These are phyloP conservation scores for Medicago ruthenica DNA, from an alignment of 306 rosid genomes.

Conservation along the genomic window DNA sequence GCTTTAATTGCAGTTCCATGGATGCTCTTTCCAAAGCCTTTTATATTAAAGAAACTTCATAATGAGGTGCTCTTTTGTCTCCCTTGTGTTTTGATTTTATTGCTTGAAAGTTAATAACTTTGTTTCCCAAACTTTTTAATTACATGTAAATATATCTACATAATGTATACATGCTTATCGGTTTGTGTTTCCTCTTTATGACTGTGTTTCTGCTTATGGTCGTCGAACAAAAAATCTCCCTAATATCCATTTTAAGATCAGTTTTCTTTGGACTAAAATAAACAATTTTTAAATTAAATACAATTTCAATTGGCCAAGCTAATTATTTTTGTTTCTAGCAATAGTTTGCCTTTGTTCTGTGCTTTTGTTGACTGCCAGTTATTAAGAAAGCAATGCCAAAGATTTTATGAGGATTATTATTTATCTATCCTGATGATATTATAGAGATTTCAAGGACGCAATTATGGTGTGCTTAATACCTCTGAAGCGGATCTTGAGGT, in stretches of 20 bases:
- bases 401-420: constrained; percentile 39
- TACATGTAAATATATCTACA: constrained; percentile 9
- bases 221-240: constrained; percentile 29
- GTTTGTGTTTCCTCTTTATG: constrained; percentile 37
- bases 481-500: constrained; percentile 83
- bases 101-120: constrained; percentile 33
- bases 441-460: constrained; percentile 94
- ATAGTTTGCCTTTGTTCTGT: constrained; percentile 41
- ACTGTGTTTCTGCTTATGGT: constrained; percentile 13
- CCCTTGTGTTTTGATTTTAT: constrained; percentile 37
- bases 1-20: constrained; percentile 96
- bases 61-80: constrained; percentile 69
- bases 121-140: constrained; percentile 21
- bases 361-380: constrained; percentile 27
- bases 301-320: constrained; percentile 22
- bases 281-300: constrained; percentile 14
- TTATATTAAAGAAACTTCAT: constrained; percentile 85
- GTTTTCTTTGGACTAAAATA: constrained; percentile 34
- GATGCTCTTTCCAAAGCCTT: constrained; percentile 99
- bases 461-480: constrained; percentile 81
- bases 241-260: constrained; percentile 11
- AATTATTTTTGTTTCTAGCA: constrained; percentile 27
- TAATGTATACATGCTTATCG: neutral
- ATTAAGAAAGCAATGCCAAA: constrained; percentile 25
- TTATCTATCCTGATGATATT: constrained; percentile 43